Conservation (phyloP, 179 eudicot genomes). For the Silene coronaria region DNA sequence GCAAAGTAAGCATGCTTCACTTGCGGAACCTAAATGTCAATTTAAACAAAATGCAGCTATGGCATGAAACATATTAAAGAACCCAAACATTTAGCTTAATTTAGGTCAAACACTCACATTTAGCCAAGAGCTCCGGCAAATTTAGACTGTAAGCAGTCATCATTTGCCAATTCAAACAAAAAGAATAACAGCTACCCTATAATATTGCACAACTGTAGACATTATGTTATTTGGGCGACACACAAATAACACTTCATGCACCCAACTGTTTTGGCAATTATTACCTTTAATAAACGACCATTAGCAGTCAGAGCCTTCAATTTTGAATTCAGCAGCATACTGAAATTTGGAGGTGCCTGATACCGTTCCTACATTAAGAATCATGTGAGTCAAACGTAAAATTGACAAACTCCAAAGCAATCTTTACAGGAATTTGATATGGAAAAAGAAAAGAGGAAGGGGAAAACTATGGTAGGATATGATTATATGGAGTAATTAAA, state of each 20-base stretch:
- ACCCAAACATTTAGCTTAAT: not conserved
- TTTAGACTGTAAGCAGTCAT: not conserved
- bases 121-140: not conserved
- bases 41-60: not conserved
- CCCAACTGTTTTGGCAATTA: constrained; percentile 2
- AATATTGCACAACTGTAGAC: not conserved
- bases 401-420: not conserved
- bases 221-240: not conserved
- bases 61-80: not conserved
- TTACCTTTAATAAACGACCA: constrained; percentile 66
- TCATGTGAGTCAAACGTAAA: not conserved
- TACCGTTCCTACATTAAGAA: constrained; percentile 54
- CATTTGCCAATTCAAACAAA: not conserved
- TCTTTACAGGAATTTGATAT: not conserved
- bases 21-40: not conserved
- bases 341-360: constrained; percentile 65
- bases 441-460: not conserved
- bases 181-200: not conserved
- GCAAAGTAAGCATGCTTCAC: not conserved
- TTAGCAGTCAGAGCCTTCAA: constrained; percentile 52
- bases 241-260: not conserved
- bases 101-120: not conserved
- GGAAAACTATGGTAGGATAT: not conserved
- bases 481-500: not conserved
- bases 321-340: constrained; percentile 46